phyloP scores from a whole-genome alignment of 176 grass and related monocot genomes.

The Lolium rigidum region DNA sequence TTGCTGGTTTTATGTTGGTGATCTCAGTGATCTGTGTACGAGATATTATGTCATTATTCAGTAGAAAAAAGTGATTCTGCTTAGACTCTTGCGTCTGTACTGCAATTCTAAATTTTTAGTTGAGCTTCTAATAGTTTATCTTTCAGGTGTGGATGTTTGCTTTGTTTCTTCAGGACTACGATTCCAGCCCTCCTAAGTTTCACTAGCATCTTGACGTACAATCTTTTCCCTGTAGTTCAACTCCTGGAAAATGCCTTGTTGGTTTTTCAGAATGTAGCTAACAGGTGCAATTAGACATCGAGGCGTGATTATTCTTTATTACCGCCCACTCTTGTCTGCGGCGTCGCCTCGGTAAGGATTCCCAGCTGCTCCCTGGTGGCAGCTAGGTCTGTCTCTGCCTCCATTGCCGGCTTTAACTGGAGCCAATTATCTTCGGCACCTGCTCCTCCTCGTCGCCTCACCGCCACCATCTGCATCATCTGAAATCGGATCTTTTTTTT shows the following conservation, averaged over 20 bases:
- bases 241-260: background rate
- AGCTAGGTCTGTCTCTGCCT: too few relatives aligned
- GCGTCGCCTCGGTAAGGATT: too few relatives aligned
- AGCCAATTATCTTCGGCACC: too few relatives aligned
- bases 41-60: background rate
- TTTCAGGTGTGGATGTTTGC: background rate
- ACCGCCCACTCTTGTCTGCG: too few relatives aligned
- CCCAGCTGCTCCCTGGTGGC: too few relatives aligned
- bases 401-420: too few relatives aligned
- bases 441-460: too few relatives aligned
- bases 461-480: too few relatives aligned
- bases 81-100: background rate
- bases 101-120: background rate
- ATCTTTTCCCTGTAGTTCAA: background rate
- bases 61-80: background rate
- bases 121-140: background rate
- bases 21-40: background rate
- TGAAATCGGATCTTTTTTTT: too few relatives aligned
- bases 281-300: too few relatives aligned
- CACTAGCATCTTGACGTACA: background rate
- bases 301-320: too few relatives aligned
- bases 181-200: background rate
- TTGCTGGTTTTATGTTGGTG: background rate
- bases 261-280: too few relatives aligned
- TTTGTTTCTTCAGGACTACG: background rate